Conservation (phyloP, 208 protist genomes). For the Sergeia podlipaevii region DNA sequence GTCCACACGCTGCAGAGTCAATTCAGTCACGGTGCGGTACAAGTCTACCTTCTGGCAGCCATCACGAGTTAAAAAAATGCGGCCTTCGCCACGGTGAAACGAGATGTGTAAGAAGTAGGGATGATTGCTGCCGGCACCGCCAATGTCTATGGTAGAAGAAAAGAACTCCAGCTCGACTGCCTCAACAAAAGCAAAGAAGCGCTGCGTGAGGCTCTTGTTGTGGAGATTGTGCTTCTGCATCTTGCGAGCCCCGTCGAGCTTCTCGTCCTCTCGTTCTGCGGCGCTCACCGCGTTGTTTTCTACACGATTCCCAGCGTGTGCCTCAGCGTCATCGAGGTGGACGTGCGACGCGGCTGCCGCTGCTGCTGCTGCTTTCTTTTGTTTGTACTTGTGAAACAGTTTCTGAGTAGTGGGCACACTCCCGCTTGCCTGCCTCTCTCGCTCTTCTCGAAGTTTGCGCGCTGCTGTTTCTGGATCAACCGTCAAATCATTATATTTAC, state of each 20-base stretch:
- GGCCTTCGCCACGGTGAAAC: slow-evolving; percentile 64
- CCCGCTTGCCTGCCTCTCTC: slow-evolving; percentile 13
- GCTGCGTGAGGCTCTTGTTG: slow-evolving; percentile 40
- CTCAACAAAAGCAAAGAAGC: slow-evolving; percentile 72
- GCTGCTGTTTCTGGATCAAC: slow-evolving; percentile 1
- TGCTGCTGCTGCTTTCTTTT: slow-evolving; percentile 1
- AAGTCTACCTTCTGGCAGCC: slow-evolving; percentile 61
- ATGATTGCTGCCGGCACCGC: slow-evolving; percentile 42
- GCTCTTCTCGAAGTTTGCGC: slow-evolving; percentile 1
- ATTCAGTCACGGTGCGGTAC: slow-evolving; percentile 65
- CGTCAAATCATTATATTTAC: slow-evolving; percentile 65
- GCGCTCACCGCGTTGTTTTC: slow-evolving; percentile 6
- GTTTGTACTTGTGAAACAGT: slow-evolving; percentile 1
- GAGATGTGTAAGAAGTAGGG: slow-evolving; percentile 80
- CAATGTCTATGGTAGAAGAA: slow-evolving; percentile 66
- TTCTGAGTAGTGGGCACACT: too few relatives aligned
- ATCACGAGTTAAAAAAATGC: slow-evolving; percentile 55
- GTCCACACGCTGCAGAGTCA: slow-evolving; percentile 70
- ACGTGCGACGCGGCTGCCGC: not conserved
- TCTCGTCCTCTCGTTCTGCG: slow-evolving; percentile 9
- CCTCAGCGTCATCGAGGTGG: too few relatives aligned
- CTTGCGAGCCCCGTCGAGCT: slow-evolving; percentile 27
- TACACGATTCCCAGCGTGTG: slow-evolving; percentile 3
- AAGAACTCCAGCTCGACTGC: slow-evolving; percentile 76
- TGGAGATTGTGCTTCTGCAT: slow-evolving; percentile 41